Evolutionary conservation across 1,284 basidiomycete species (phyloP).

Genomic region (Sporisorium sorghi): DNA sequence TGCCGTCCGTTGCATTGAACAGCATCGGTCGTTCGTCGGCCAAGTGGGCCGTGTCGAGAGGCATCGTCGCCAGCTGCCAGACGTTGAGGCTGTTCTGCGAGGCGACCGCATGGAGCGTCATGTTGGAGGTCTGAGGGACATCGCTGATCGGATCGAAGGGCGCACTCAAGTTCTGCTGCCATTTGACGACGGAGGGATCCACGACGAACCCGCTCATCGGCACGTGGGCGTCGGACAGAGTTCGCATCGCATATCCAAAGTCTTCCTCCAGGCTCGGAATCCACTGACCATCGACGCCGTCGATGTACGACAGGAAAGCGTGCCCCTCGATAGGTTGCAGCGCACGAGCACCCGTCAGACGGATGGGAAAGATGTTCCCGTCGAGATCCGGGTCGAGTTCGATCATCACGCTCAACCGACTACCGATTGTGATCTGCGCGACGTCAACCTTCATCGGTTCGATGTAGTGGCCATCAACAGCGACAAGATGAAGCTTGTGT

Average conservation of each 20-base stretch:
- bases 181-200: conserved; percentile 33
- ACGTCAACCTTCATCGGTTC: conserved; percentile 41
- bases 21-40: conserved; percentile 48
- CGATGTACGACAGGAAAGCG: conserved; percentile 51
- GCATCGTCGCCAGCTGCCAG: conserved; percentile 51
- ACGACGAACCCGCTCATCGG: conserved; percentile 41
- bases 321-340: conserved; percentile 52
- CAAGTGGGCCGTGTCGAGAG: conserved; percentile 45
- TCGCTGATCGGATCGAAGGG: conserved; percentile 40
- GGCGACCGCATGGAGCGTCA: conserved; percentile 54
- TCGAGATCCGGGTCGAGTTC: conserved; percentile 30
- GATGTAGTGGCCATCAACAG: conserved; percentile 51
- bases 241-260: conserved; percentile 33
- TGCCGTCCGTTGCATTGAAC: conserved; percentile 46
- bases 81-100: conserved; percentile 55
- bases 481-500: conserved; percentile 49
- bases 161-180: conserved; percentile 33
- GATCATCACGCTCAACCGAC: conserved; percentile 51
- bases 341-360: conserved; percentile 45
- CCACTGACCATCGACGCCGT: conserved; percentile 29
- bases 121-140: conserved; percentile 33
- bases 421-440: conserved; percentile 53
- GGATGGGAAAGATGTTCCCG: conserved; percentile 41
- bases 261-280: conserved; percentile 32
- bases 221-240: conserved; percentile 21